These are phyloP conservation scores for Spiraea crenata DNA, from an alignment of 331 rosid species.

Conservation along the genomic window DNA sequence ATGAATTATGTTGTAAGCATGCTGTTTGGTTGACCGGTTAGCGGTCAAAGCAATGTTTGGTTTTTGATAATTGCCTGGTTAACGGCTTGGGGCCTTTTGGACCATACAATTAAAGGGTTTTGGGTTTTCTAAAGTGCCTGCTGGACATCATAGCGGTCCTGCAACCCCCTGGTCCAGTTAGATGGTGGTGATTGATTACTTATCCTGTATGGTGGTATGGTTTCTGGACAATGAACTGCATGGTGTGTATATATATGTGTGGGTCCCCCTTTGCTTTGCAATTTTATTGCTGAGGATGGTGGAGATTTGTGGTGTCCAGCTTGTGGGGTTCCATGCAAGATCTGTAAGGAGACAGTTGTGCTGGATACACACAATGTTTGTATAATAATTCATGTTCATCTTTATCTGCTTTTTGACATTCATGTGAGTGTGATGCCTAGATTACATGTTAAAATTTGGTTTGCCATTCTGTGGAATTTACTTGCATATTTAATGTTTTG, in stretches of 20 bases:
- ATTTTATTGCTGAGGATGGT: not conserved
- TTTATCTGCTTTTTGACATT: not conserved
- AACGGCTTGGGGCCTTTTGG: not conserved
- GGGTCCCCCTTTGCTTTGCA: not conserved
- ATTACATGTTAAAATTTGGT: not conserved
- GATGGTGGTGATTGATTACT: not conserved
- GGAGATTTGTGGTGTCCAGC: conserved; percentile 10
- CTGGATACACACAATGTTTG: not conserved
- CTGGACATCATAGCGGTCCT: conserved; percentile 5
- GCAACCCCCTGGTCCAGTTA: conserved; percentile 5
- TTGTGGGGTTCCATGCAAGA: conserved; percentile 9
- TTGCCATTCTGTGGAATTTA: not conserved
- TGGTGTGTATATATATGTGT: not conserved
- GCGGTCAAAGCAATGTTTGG: conserved; percentile 13
- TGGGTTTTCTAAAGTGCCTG: conserved; percentile 3
- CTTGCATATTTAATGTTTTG: not conserved
- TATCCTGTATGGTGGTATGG: not conserved
- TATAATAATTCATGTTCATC: not conserved
- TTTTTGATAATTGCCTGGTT: conserved; percentile 2
- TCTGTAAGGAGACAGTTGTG: not conserved
- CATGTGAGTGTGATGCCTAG: conserved; percentile 3
- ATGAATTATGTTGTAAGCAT: not conserved
- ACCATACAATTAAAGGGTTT: not conserved
- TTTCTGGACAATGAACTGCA: not conserved
- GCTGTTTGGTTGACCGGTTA: not conserved